Evolutionary conservation across 352 stramenopile species (phyloP), one percentile per base, ranked within the genome.

Genomic region (Aphanomyces cochlioides): DNA sequence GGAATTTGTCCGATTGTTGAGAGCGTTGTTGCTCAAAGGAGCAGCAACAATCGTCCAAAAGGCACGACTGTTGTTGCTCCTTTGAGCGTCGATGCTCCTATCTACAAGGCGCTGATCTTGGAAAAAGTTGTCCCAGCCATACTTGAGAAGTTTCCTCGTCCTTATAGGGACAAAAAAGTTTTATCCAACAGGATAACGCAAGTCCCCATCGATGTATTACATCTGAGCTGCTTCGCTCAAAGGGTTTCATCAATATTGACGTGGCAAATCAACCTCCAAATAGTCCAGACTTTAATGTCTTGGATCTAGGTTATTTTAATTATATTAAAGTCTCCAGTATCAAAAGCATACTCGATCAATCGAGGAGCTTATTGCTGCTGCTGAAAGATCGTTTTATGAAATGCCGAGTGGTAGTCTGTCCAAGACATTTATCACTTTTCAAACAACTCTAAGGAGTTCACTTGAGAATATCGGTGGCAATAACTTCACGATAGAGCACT

Each of bases 261-360:
- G 43, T 50, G 10, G 17, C 17, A 12, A 50, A 50, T n/a, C 43
- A 50, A n/a, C 43, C 43, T 3, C 43, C 43, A 50, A 50, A 50
- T n/a, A 50, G 43, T 50, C 43, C 43, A 50, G 43, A 50, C 17
- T 50, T 50, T n/a, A 50, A 50, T 50, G 43, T 50, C 17, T n/a
- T 50, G 43, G 43, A 50, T n/a, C 2, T 50, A 50, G 43, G 43
- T 3, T 50, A n/a, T n/a, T 50, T 50, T 50, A 50, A 50, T 50
- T 50, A 1, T 50, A 50, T 50, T 50, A 50, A 50, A 50, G 43
- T 50, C 43, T 50, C 2, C 43, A 50, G 43, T n/a, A 50, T 50
- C 43, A 50, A 50, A 50, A 50, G 43, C 43, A n/a, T 2, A 50
- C 43, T 50, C 43, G 17, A 2, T n/a, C 43, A n/a, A 50, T 50